Conservation (phyloP, 140 eudicot genomes). For the Ambrosia hybrid region DNA sequence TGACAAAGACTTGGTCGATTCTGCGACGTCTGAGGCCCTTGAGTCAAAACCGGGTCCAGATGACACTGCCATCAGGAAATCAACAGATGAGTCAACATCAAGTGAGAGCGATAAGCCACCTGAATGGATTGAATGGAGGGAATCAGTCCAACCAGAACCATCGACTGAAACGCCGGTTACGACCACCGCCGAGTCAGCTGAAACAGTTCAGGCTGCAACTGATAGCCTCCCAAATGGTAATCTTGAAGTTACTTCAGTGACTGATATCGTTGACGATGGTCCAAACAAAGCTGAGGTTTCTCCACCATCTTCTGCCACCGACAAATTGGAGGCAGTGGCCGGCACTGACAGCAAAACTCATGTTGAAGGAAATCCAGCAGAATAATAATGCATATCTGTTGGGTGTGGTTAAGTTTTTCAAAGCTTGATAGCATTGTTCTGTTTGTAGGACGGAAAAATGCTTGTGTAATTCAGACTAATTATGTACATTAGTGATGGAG, state of each 20-base stretch:
- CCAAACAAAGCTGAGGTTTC: slow-evolving; percentile 20
- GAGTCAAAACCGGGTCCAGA: slow-evolving; percentile 38
- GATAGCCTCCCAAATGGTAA: slow-evolving; percentile 35
- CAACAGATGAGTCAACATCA: slow-evolving; percentile 18
- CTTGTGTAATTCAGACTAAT: slow-evolving; percentile 37
- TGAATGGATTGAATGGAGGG: slow-evolving; percentile 50
- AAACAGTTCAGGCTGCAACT: slow-evolving; percentile 36
- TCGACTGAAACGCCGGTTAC: not conserved
- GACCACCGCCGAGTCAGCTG: slow-evolving; percentile 23
- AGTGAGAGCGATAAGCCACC: slow-evolving; percentile 37
- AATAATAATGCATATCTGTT: slow-evolving; percentile 4
- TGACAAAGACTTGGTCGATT: slow-evolving; percentile 40
- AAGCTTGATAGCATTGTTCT: slow-evolving; percentile 25
- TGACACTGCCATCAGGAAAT: slow-evolving; percentile 35
- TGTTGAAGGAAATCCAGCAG: slow-evolving; percentile 27
- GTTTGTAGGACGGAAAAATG: slow-evolving; percentile 25
- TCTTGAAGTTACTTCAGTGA: slow-evolving; percentile 22
- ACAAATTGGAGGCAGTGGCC: not conserved
- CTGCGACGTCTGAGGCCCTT: slow-evolving; percentile 48
- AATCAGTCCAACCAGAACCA: slow-evolving; percentile 21
- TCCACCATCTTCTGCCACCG: slow-evolving; percentile 16
- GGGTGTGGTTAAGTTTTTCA: slow-evolving; percentile 18
- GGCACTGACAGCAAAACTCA: slow-evolving; percentile 15
- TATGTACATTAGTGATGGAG: slow-evolving; percentile 43
- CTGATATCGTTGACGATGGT: slow-evolving; percentile 27